Conservation (phyloP, 805 yeast species). For the Lachancea quebecensis region DNA sequence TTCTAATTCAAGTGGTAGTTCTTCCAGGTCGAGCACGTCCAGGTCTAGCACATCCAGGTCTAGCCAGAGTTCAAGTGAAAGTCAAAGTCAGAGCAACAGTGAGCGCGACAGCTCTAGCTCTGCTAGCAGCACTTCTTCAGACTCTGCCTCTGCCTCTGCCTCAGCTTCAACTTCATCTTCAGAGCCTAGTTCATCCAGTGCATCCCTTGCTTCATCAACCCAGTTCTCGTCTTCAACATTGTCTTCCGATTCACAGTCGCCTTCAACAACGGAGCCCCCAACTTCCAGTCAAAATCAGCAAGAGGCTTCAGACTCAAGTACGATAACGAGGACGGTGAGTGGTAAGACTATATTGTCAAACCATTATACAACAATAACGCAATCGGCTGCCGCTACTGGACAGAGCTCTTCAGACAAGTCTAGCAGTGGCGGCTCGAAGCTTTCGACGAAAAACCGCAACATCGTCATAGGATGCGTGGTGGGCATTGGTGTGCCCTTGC, state of each 20-base stretch:
- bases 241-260: conserved; percentile 7
- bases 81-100: too few species aligned
- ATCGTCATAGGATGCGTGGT: conserved; percentile 64
- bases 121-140: conserved; percentile 1
- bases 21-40: too few species aligned
- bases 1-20: too few species aligned
- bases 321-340: conserved; percentile 27
- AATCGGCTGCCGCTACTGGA: conserved; percentile 23
- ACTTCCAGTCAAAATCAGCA: not conserved
- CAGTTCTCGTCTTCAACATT: conserved; percentile 12
- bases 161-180: conserved; percentile 11
- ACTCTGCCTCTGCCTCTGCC: conserved; percentile 9
- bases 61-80: too few species aligned
- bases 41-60: too few species aligned
- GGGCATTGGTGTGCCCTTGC: conserved; percentile 61
- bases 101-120: not conserved
- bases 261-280: conserved; percentile 13
- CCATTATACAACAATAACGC: conserved; percentile 28
- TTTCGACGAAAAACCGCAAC: conserved; percentile 43
- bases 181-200: conserved; percentile 11
- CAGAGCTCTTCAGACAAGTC: conserved; percentile 14
- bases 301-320: conserved; percentile 2
- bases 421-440: conserved; percentile 30
- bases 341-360: conserved; percentile 32
- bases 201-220: conserved; percentile 12